Conservation (phyloP, 129 eudicot species). For the Pulicaria dysenterica region DNA sequence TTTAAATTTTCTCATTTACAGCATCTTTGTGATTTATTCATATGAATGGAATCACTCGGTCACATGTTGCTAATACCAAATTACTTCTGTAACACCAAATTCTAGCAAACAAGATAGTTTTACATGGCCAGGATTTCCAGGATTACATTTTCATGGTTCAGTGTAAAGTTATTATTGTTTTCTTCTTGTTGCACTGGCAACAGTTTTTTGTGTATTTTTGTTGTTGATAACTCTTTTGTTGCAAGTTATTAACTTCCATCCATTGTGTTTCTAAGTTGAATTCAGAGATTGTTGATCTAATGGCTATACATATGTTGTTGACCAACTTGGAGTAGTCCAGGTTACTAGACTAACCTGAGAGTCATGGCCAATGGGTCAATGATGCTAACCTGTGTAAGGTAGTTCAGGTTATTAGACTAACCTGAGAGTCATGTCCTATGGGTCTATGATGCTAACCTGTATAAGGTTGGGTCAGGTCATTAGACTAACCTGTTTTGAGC, state of each 20-base stretch:
- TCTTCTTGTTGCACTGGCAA: not conserved
- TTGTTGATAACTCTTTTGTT: not conserved
- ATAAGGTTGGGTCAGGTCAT: not conserved
- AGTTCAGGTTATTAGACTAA: too few species aligned
- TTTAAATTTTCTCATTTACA: not conserved
- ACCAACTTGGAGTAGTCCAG: too few species aligned
- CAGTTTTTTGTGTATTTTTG: not conserved
- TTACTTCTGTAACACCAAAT: not conserved
- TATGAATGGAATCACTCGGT: not conserved
- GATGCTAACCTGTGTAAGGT: not conserved
- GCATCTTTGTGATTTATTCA: constrained; percentile 5
- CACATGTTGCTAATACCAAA: not conserved
- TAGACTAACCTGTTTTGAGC: not conserved
- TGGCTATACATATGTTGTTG: too few species aligned
- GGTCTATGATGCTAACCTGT: not conserved
- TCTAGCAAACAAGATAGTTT: constrained; percentile 18
- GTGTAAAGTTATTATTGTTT: constrained; percentile 15
- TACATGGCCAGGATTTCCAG: not conserved
- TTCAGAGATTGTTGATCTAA: too few species aligned
- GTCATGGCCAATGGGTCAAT: not conserved
- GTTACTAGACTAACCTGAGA: not conserved
- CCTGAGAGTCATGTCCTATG: not conserved
- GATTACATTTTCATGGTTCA: constrained; percentile 1
- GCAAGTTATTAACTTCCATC: too few species aligned
- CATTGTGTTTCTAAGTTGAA: too few species aligned